Conservation (phyloP, 78 protist species). For the slime mould (Dictyostelium discoideum) region DNA sequence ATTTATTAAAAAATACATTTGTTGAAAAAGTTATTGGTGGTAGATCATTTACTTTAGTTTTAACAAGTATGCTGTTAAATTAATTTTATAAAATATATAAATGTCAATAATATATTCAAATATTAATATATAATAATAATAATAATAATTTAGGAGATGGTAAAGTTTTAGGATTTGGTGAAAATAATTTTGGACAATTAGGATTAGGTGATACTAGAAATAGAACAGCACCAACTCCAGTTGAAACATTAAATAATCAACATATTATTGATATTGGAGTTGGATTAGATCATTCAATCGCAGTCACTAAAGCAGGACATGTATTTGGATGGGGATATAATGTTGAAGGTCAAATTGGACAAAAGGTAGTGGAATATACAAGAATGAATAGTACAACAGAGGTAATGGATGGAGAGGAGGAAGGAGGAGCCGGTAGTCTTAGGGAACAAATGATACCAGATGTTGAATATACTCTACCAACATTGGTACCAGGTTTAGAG, state of each 20-base stretch:
- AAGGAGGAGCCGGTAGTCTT: not conserved
- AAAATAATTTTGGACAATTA: constrained; percentile 69
- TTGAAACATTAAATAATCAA: not conserved
- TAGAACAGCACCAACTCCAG: constrained; percentile 8
- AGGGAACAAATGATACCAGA: constrained; percentile 18
- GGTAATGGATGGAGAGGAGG: not conserved
- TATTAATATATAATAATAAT: not conserved
- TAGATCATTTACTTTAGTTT: constrained; percentile 40
- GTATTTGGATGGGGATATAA: constrained; percentile 76
- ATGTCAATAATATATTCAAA: too few species aligned
- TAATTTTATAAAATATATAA: too few species aligned
- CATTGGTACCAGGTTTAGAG: constrained; percentile 40
- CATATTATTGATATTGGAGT: constrained; percentile 23
- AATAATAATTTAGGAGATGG: constrained; percentile 31
- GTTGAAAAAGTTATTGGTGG: constrained; percentile 30
- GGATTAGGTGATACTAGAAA: constrained; percentile 16
- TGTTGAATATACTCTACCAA: constrained; percentile 37
- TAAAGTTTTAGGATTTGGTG: constrained; percentile 43
- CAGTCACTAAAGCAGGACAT: constrained; percentile 61
- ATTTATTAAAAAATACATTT: constrained; percentile 14
- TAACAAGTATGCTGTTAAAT: constrained; percentile 16
- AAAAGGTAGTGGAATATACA: constrained; percentile 54
- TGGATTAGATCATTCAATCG: constrained; percentile 67
- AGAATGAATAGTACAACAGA: constrained; percentile 34
- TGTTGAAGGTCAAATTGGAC: constrained; percentile 73